Base-by-base conservation (phyloP, 371 early-diverging fungal species). In the Mucor lusitanicus region DNA sequence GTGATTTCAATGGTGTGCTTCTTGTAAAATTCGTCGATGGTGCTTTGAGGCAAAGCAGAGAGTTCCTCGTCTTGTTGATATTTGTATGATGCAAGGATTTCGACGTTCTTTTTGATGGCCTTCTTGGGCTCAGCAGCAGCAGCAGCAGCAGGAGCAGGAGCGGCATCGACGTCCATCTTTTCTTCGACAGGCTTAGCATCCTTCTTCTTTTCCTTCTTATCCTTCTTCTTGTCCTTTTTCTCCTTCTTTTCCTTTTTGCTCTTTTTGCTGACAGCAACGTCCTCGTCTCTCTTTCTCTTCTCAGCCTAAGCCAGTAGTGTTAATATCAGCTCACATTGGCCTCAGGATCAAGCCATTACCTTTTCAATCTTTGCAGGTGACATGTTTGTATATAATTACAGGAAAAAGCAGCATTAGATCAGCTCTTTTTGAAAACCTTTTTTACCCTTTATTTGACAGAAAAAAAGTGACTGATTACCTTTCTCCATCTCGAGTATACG, bases 1-100 rank as follows among this genome's bases (percentile, higher is more conserved):
- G 82, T 82, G 3, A 90, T 82, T 27, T 87, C 83, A 53, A 95
- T 90, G 35, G 78, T 76, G 70, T 94, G 83, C 71, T 90, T 79
- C 68, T 90, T 87, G 76, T 87, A 78, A 64, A 86, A 92, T 32
- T 78, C 87, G 32, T 82, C 77, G 58, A 84, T 77, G 9, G 70
- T 74, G 46, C 64, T 71, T 68, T 84, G 74, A 17, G 84, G 77
- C 56, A 81, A 61, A 9, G 73, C 77, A 11, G 60, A 59, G 17
- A 87, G 73, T 9, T 70, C 60, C 3, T 71, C 59, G 58, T 77
- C 62, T 37, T 82, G 74, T 23, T 68, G 58, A 65, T 85, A 87
- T 48, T 63, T 63, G 71, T 77, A 77, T 19, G 50, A 62, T n/a
- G 75, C 72, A 32, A 77, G 72, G 48, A 65, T 73, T 57, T 72